Evolutionary conservation across 2,329 filamentous ascomycete species (phyloP), one percentile per base, ranked within the genome.

Genomic region (Gyromitra esculenta): DNA sequence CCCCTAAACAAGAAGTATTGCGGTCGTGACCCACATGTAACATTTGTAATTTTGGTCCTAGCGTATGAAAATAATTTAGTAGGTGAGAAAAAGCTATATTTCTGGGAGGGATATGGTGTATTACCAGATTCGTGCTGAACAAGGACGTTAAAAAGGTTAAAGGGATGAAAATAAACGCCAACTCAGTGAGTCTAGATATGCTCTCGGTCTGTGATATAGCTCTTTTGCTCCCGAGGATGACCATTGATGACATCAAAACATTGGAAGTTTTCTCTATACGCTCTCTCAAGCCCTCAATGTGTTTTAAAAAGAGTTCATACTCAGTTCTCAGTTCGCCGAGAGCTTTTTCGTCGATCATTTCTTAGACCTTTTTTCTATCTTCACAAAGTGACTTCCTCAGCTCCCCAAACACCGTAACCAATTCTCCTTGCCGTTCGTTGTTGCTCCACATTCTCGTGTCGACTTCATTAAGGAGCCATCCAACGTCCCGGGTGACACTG

Each of bases 81-180:
- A 7, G 21, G 5, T 18, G n/a, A 48, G n/a, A 5, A 13, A 13
- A 31, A 25, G 9, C 4, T 45, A 9, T 18, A 31, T 31, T 31
- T 1, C 25, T 31, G 25, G 25, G 15, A n/a, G 37, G 60, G 37
- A 21, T 64, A 41, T 64, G 39, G 25, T n/a, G 62, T 52, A 72
- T 81, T 9, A 78, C 60, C 7, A 86, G 81, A 48, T 86, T 82
- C 84, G 86, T 86, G 0, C 84, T 83, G 70, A 86, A 86, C 5
- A 85, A 37, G 3, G 83, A 83, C 0, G 85, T 83, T 43, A 84
- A 81, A 63, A 86, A 85, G 0, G 83, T 84, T 0, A 86, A 71
- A 0, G 85, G 85, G 6, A 86, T 82, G 64, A 85, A 86, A 64
- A 86, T 81, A 68, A 86, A 86, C 0, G 85, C 85, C 0, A 86